Evolutionary conservation across 306 rosid genomes (phyloP), one percentile per base, ranked within the genome.

Genomic region (Echinosophora koreensis): DNA sequence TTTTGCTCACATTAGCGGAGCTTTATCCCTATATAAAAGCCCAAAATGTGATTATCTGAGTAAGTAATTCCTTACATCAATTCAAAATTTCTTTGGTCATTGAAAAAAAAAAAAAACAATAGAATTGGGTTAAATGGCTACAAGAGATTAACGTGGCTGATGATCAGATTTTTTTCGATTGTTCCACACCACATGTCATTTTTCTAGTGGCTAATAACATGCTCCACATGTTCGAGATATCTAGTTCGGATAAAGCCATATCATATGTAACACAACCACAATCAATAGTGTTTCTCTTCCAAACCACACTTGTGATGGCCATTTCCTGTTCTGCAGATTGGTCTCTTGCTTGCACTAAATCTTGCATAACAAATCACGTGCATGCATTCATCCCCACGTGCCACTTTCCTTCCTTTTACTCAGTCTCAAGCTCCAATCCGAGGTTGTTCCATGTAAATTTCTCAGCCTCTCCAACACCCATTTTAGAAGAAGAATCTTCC

Each of bases 311-410:
- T 77, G 37, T 80, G 41, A 89, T 91, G 92, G 88, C 90, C 84
- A 56, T 86, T 76, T 77, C 90, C 17, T 74, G 64, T 72, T 80
- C 86, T 59, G 59, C 90, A 69, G 92, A 91, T 46, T 91, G 89
- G 88, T 85, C 84, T 50, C 67, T 81, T 4, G 79, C 90, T 63
- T 66, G 65, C 52, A 34, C 82, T 0, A 76, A 47, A 32, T 76
- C 80, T n/a, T 76, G 50, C 52, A 82, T 72, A 58, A 80, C 67
- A 55, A 16, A 58, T 5, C 30, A 67, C 74, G 50, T 71, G 37
- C 79, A 74, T 17, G 16, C 79, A 28, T 56, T 77, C 80, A 77
- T 65, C 14, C 60, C 88, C 49, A 42, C 83, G 27, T 70, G 59
- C 51, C 85, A 76, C 64, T 46, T 81, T 56, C 79, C 82, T 70